Evolutionary conservation across 2,329 filamentous ascomycete genomes (phyloP), one percentile per base, ranked within the genome.

Genomic region (Colletotrichum neosansevieriae): DNA sequence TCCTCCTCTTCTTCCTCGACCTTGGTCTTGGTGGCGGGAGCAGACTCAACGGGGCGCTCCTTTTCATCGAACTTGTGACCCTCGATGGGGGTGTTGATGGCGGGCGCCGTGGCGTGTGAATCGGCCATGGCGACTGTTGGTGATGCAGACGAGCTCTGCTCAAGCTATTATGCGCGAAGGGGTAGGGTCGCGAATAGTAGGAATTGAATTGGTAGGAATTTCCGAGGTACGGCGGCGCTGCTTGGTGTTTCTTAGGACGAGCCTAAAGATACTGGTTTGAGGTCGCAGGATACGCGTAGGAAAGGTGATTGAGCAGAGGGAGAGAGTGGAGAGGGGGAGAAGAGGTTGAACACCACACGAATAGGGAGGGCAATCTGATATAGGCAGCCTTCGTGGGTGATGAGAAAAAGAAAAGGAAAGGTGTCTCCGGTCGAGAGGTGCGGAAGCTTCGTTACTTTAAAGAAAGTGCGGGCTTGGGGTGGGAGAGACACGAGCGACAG

Each of bases 1-100:
- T 94, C 78, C 51, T 92, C 91, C 21, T 94, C 91, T 56, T 93
- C 91, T 6, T 90, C 89, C 34, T 86, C 87, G 49, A 76, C 77
- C 75, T 82, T 83, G 68, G 76, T 74, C 75, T 81, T 80, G 75
- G 79, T 78, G 67, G 78, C 71, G 47, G 78, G 71, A 45, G 76
- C 71, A 53, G 77, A 73, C 44, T 76, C 75, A 69, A 78, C 76
- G 66, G 80, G 74, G 72, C 78, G 81, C 66, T 79, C 80, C 84
- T 91, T 91, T 83, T 91, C 89, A 78, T 89, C 85, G 78, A 91
- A 90, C 77, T 84, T 81, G 73, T 88, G 88, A 73, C 86, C 86
- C 78, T 90, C 88, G 75, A 91, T 90, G 78, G 86, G 86, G 76
- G 88, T 89, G 76, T 88, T 84, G 74, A 91, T 82, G 80, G 86